These are phyloP conservation scores for Centrapalus pauciflorus DNA, from an alignment of 129 eudicot genomes.

Conservation along the genomic window DNA sequence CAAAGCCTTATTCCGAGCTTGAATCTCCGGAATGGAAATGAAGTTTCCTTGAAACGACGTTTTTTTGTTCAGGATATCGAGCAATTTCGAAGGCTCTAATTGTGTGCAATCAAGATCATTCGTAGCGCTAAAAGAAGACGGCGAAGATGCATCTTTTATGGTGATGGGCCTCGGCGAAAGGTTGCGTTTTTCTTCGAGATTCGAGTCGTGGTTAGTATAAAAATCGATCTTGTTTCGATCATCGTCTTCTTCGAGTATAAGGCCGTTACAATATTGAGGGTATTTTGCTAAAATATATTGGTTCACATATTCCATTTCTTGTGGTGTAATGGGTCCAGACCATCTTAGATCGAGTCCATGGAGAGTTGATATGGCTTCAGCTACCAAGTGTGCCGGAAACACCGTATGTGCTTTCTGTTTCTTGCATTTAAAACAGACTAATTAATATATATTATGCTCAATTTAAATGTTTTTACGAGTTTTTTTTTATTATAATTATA, in stretches of 20 bases:
- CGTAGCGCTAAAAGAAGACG: conserved; percentile 39
- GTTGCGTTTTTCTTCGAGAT: conserved; percentile 50
- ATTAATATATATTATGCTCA: neutral
- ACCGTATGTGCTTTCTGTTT: conserved; percentile 67
- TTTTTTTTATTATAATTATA: no score
- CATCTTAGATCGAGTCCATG: conserved; percentile 78
- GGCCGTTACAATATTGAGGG: conserved; percentile 76
- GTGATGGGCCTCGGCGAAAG: conserved; percentile 39
- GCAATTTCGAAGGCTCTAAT: conserved; percentile 61
- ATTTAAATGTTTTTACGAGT: no score
- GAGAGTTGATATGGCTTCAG: conserved; percentile 88
- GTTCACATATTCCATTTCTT: conserved; percentile 72
- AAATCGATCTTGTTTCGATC: conserved; percentile 47
- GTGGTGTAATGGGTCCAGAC: conserved; percentile 90
- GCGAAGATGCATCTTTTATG: conserved; percentile 41
- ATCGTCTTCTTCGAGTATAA: conserved; percentile 43
- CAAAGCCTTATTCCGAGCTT: conserved; percentile 61
- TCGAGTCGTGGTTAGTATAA: conserved; percentile 42
- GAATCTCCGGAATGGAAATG: conserved; percentile 79
- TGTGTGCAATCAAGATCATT: conserved; percentile 53
- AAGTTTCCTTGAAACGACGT: conserved; percentile 68
- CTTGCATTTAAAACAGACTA: neutral
- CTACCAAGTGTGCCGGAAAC: conserved; percentile 78
- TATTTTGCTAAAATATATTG: conserved; percentile 73
- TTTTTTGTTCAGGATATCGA: conserved; percentile 48